Base-by-base conservation (phyloP, 1,284 basidiomycete species). In the Ganoderma lingzhi region DNA sequence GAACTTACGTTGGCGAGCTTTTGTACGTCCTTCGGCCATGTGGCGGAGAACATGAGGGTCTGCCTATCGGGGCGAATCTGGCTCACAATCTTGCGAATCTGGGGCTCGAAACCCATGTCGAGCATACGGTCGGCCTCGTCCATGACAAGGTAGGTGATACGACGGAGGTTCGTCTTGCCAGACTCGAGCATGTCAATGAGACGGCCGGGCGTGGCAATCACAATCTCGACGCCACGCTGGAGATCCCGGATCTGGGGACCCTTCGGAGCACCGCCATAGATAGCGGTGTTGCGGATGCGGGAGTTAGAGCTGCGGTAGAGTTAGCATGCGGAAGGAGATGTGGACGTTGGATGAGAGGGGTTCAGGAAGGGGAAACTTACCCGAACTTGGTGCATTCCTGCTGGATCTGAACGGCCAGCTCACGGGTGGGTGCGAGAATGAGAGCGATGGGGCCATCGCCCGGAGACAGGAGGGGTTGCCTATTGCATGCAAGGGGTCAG, bases 11-110 rank as follows among this genome's bases (percentile, higher is more conserved):
- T 92, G 51, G 97, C 97, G 72, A 99, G 89, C 77, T 96, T 95
- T 85, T 99, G 97, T 4, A 99, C 98, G 78, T 99, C 97, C 84
- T 98, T 99, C 42, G 97, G 97, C 97, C 97, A 99, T 30, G 98
- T 99, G 32, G 97, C 97, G 67, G 96, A 98, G 87, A 99, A 99
- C 90, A 96, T 95, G 70, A 97, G 87, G 0, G 96, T 96, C 80
- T 98, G 97, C 79, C 96, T 91, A 84, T 98, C 97, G 53, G 96
- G 97, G 58, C 97, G 91, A 78, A 98, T 98, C 84, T 99, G 97
- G 76, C 92, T 87, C 75, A 99, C 93, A 77, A 99, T 98, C 86
- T 99, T 99, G 81, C 97, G 90, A 80, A 99, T 99, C 82, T 99
- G 97, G 69, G 97, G 97, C 85, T 99, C 97, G 85, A 99, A 99